phyloP scores from a whole-genome alignment of 148 eudicot species.

The Rhododendron molle region DNA sequence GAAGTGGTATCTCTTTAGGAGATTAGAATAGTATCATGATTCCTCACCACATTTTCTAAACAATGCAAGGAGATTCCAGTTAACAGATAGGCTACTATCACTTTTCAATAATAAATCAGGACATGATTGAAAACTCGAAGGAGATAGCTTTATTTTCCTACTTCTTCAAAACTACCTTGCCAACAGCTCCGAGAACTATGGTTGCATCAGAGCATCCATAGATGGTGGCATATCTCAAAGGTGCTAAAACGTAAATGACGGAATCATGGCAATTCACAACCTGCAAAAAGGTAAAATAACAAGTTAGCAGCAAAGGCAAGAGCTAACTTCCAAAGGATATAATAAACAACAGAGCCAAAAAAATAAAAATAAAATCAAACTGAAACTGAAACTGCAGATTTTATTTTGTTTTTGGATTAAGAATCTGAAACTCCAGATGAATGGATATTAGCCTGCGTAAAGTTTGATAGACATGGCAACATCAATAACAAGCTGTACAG shows the following conservation, averaged over 20 bases:
- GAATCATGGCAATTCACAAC: slow-evolving; percentile 91
- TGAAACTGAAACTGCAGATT: neutral
- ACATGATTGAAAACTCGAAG: neutral
- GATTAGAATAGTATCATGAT: neutral
- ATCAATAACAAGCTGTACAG: neutral
- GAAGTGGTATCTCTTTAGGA: neutral
- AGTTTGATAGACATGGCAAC: neutral
- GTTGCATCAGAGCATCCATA: slow-evolving; percentile 99
- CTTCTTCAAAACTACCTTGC: slow-evolving; percentile 61
- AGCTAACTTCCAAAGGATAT: neutral
- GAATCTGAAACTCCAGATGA: neutral
- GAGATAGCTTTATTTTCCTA: neutral
- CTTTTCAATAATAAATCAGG: slow-evolving; percentile 3
- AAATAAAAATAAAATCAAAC: neutral
- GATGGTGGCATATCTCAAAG: slow-evolving; percentile 78
- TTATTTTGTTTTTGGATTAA: neutral
- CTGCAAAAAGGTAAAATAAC: slow-evolving; percentile 33
- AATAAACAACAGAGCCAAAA: neutral
- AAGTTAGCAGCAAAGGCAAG: neutral
- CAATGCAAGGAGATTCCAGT: neutral
- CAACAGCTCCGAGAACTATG: slow-evolving; percentile 92
- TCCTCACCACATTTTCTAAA: neutral
- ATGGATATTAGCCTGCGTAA: neutral
- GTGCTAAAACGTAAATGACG: slow-evolving; percentile 84
- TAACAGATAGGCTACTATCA: neutral